phyloP scores from a whole-genome alignment of 352 stramenopile genomes.

The Plasmopara viticola region DNA sequence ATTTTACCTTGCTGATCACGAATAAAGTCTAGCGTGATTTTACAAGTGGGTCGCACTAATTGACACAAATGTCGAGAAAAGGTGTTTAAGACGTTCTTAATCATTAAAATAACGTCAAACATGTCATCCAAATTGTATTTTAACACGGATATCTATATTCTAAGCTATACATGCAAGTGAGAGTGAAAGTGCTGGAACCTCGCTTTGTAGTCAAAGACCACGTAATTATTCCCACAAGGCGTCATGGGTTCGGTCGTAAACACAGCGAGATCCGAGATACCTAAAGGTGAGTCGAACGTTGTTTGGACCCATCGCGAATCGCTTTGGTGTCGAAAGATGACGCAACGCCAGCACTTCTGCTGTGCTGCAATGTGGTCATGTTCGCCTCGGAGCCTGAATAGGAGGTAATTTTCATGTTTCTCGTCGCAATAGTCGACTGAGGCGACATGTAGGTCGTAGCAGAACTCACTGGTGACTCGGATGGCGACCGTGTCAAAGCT shows the following conservation, averaged over 20 bases:
- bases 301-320: constrained; percentile 5
- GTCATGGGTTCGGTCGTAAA: constrained; percentile 17
- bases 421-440: constrained; percentile 9
- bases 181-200: constrained; percentile 4
- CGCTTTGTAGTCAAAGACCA: constrained; percentile 11
- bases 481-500: constrained; percentile 13
- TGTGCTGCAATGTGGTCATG: constrained; percentile 4
- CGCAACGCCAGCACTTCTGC: constrained; percentile 4
- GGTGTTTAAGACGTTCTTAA: too few relatives aligned
- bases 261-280: constrained; percentile 11
- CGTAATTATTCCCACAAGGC: constrained; percentile 14
- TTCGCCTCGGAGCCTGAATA: constrained; percentile 15
- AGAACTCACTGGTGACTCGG: constrained; percentile 8
- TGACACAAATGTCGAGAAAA: too few relatives aligned
- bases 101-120: too few relatives aligned
- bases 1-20: too few relatives aligned
- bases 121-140: background rate
- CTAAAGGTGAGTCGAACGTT: constrained; percentile 6
- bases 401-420: constrained; percentile 20
- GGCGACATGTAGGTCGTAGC: constrained; percentile 14
- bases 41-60: too few relatives aligned
- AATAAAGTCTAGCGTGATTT: too few relatives aligned
- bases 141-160: background rate
- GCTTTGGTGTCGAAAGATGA: constrained; percentile 10
- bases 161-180: background rate